A percentile compares a stretch with the other conserved stretches of the same genome.
Evolutionary conservation across 768 basidiomycete genomes (phyloP).

Genomic region (Tephrocybe sp.): DNA sequence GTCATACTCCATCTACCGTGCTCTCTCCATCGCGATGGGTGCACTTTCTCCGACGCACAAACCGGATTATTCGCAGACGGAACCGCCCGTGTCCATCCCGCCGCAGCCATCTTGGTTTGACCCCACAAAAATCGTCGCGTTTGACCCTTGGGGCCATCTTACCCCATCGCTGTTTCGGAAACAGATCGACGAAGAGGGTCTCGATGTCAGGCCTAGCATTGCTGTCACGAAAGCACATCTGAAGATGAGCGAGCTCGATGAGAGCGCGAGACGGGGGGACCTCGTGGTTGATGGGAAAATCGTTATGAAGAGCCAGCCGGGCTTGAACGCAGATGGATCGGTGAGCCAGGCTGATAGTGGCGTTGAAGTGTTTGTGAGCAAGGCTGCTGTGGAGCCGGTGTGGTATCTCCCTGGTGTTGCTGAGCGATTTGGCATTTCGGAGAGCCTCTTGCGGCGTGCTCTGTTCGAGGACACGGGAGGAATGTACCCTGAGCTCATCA

Average conservation of each 20-base stretch:
- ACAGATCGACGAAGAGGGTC: slow-evolving; percentile 60
- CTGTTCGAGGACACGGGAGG: slow-evolving; percentile 96
- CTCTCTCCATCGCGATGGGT: slow-evolving; percentile 90
- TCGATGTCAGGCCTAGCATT: slow-evolving; percentile 92
- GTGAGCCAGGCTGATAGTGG: slow-evolving; percentile 62
- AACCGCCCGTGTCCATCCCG: slow-evolving; percentile 81
- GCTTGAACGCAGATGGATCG: slow-evolving; percentile 64
- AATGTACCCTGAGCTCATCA: slow-evolving; percentile 95
- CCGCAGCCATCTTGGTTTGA: slow-evolving; percentile 79
- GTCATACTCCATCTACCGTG: slow-evolving; percentile 93
- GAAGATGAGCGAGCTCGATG: slow-evolving; percentile 93
- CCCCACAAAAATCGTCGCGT: slow-evolving; percentile 79
- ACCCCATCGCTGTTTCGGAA: slow-evolving; percentile 69
- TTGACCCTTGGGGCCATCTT: slow-evolving; percentile 94
- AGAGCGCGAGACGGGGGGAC: slow-evolving; percentile 69
- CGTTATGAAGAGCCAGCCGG: slow-evolving; percentile 66
- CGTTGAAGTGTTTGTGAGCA: slow-evolving; percentile 85
- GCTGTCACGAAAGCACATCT: slow-evolving; percentile 92
- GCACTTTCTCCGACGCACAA: slow-evolving; percentile 76
- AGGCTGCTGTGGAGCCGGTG: slow-evolving; percentile 95
- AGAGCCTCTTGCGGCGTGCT: slow-evolving; percentile 81
- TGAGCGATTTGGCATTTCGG: slow-evolving; percentile 89
- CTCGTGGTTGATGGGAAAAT: slow-evolving; percentile 81
- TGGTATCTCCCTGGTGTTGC: slow-evolving; percentile 96
- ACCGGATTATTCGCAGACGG: slow-evolving; percentile 78